Evolutionary conservation across 192 early-diverging fungal genomes (phyloP).

Genomic region (Coemansia sp.): DNA sequence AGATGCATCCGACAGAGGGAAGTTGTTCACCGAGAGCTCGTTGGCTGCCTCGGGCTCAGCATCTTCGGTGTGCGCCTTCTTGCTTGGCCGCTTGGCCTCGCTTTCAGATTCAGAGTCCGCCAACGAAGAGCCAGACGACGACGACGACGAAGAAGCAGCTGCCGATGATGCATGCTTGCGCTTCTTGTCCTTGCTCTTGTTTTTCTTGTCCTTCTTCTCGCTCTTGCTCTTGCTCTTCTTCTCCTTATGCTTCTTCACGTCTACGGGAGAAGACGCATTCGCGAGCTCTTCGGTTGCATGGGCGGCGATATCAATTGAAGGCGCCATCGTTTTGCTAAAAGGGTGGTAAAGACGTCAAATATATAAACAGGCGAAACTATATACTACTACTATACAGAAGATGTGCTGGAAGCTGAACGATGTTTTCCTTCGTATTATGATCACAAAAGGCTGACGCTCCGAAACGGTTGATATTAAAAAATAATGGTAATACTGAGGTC

Average conservation of each 20-base stretch:
- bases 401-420: neutral
- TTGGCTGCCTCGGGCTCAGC: constrained; percentile 51
- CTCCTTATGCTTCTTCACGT: constrained; percentile 43
- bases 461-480: neutral
- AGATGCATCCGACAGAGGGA: constrained; percentile 66
- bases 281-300: constrained; percentile 7
- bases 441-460: neutral
- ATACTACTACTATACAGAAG: constrained; percentile 5
- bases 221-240: constrained; percentile 22
- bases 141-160: neutral
- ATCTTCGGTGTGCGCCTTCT: constrained; percentile 54
- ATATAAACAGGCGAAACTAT: neutral
- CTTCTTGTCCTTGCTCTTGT: constrained; percentile 48
- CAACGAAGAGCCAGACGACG: constrained; percentile 23
- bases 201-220: constrained; percentile 44
- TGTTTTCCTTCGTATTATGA: neutral
- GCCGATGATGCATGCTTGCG: constrained; percentile 42
- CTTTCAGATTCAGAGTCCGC: constrained; percentile 32
- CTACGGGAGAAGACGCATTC: neutral
- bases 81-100: constrained; percentile 43
- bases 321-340: constrained; percentile 20
- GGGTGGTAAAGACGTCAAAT: neutral
- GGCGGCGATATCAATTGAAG: constrained; percentile 31
- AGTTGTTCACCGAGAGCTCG: constrained; percentile 60
- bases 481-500: constrained; percentile 4